Conservation (phyloP, 2,329 filamentous ascomycete species). For the Xylaria sp. region DNA sequence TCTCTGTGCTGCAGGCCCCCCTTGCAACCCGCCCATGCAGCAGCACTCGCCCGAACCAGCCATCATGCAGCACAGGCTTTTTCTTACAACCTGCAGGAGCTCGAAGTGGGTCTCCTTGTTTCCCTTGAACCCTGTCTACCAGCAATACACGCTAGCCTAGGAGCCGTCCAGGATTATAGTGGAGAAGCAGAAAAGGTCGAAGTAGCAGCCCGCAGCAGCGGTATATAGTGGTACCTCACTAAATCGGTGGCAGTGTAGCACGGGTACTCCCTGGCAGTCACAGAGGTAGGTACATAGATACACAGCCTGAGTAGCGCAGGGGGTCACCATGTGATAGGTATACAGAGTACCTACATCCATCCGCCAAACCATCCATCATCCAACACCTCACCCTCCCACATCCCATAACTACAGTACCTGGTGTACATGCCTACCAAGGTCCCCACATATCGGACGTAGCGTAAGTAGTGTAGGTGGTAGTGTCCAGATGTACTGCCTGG, state of each 20-base stretch:
- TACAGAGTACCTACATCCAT: background rate
- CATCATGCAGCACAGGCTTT: conserved; percentile 38
- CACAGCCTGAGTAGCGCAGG: background rate
- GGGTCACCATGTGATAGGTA: conserved; percentile 1
- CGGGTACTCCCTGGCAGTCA: background rate
- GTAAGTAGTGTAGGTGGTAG: conserved; percentile 12
- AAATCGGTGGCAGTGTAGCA: conserved; percentile 1
- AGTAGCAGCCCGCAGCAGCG: conserved; percentile 27
- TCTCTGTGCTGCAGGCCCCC: conserved; percentile 22
- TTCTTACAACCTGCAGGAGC: conserved; percentile 35
- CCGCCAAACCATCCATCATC: background rate
- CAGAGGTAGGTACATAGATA: conserved; percentile 1
- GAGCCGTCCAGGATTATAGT: conserved; percentile 17
- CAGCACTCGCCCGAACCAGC: conserved; percentile 45
- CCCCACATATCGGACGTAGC: conserved; percentile 16
- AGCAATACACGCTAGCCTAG: conserved; percentile 6
- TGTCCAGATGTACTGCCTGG: conserved; percentile 12
- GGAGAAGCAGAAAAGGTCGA: conserved; percentile 10
- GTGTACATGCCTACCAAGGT: conserved; percentile 13
- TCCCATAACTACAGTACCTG: background rate
- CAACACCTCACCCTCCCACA: background rate
- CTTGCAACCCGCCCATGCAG: conserved; percentile 41
- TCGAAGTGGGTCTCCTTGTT: conserved; percentile 23
- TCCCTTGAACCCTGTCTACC: conserved; percentile 24
- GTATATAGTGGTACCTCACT: conserved; percentile 8